A percentile compares a stretch with the other conserved stretches of the same genome.
Evolutionary conservation across 2,329 filamentous ascomycete species (phyloP).

Genomic region (Sclerotinia spermophila): DNA sequence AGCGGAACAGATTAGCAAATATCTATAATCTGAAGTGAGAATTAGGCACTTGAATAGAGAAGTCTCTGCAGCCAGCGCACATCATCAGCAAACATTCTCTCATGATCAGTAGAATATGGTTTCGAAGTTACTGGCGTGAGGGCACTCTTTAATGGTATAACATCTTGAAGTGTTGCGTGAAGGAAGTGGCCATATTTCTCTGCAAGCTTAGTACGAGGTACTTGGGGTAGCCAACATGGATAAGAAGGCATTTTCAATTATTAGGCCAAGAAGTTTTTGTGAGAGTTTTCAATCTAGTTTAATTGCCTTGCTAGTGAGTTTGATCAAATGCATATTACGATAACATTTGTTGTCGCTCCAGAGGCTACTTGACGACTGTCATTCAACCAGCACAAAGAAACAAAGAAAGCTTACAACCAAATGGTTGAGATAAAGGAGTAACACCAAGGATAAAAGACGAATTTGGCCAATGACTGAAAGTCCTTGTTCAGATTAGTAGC

Average conservation of each 20-base stretch:
- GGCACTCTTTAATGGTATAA: constrained; percentile 16
- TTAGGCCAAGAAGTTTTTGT: neutral
- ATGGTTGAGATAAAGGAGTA: neutral
- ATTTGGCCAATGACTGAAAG: neutral
- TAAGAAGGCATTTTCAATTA: neutral
- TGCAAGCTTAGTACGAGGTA: constrained; percentile 9
- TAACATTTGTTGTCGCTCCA: too few relatives aligned
- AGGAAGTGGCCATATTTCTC: constrained; percentile 2
- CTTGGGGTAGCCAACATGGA: neutral
- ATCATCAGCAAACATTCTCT: constrained; percentile 1
- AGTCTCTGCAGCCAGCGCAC: constrained; percentile 4
- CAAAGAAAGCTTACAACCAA: neutral
- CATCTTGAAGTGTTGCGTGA: neutral
- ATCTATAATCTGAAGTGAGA: neutral
- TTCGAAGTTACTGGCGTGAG: constrained; percentile 11
- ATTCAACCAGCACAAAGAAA: neutral
- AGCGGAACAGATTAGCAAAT: neutral
- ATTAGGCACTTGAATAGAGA: neutral
- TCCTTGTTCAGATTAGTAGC: neutral
- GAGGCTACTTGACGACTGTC: neutral
- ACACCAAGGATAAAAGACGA: neutral
- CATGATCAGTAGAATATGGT: neutral
- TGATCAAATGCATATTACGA: neutral
- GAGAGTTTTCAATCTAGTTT: neutral
- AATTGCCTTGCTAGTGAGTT: neutral